Base-by-base conservation (phyloP, 2,329 filamentous ascomycete species). In the Ascocoryne sarcoides region DNA sequence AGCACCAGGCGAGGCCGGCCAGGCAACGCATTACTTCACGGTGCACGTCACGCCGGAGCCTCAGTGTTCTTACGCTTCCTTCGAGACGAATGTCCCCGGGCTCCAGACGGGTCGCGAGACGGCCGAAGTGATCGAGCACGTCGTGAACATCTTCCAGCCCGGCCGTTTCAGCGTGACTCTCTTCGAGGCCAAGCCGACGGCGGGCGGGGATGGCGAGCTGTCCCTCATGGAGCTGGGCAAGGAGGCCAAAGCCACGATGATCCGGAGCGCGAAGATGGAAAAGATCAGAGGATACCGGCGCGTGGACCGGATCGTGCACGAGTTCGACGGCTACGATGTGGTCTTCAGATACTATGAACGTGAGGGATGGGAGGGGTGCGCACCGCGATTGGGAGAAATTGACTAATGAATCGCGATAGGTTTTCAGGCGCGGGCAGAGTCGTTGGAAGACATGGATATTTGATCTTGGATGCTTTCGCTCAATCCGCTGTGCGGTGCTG, bases 41-140 rank as follows among this genome's bases (percentile, higher is more conserved):
- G 92, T 98, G 17, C 92, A 98, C 60, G 92, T 98, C 51, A 98
- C 92, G 0, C 92, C 92, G 0, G 92, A 98, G 70, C 87, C 90
- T 10, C 80, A 95, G 57, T 98, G 90, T 70, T 95, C 89, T 4
- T 98, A 94, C 62, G 92, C 92, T 26, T 95, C 88, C 2, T 98
- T 98, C 60, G 92, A 98, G 70, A 96, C 92, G 51, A 98, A 96
- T 54, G 90, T 98, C 3, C 92, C 92, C 1, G 84, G 87, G 18
- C 81, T 79, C 4, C 87, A 95, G 66, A 86, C 78, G 42, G 89
- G 89, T 12, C 83, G 89, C 47, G 84, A 89, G 60, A 95, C 90
- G 1, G 79, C 80, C 18, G 90, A 95, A 49, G 82, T 96, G 45
- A 84, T 98, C 47, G 80, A 95, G 62, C 87, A 95, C 51, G 92